These are phyloP conservation scores for Verticillium nonalfalfae DNA, from an alignment of 2,329 filamentous ascomycete genomes.

Conservation along the genomic window DNA sequence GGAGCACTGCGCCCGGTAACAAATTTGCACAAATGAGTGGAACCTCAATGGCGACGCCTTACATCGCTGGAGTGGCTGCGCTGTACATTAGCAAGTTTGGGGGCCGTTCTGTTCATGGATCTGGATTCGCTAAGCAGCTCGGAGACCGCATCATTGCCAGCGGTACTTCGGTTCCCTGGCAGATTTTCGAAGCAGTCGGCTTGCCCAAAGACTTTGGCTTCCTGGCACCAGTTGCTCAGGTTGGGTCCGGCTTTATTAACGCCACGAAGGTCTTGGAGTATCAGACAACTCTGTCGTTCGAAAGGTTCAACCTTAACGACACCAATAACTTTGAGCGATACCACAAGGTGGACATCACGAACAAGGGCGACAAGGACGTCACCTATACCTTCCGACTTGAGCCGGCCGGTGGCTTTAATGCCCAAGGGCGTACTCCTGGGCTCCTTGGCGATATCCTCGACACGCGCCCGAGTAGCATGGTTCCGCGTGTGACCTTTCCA, in stretches of 20 bases:
- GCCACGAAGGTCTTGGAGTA: constrained; percentile 33
- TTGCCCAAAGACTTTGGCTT: constrained; percentile 13
- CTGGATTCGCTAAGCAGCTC: constrained; percentile 20
- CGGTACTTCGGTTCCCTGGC: constrained; percentile 22
- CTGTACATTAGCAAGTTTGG: constrained; percentile 27
- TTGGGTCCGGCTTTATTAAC: constrained; percentile 33
- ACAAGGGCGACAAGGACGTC: constrained; percentile 23
- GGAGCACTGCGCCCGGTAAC: constrained; percentile 48
- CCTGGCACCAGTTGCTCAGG: constrained; percentile 26
- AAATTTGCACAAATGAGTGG: constrained; percentile 47
- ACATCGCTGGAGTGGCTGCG: constrained; percentile 41
- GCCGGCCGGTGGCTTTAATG: constrained; percentile 28
- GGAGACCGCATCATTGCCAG: constrained; percentile 24
- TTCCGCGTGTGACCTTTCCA: background rate
- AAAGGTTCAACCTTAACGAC: constrained; percentile 36
- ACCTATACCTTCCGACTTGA: constrained; percentile 23
- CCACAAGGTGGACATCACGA: constrained; percentile 22
- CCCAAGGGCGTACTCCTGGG: constrained; percentile 12
- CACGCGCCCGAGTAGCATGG: constrained; percentile 1
- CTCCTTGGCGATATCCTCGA: constrained; percentile 5
- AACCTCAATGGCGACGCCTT: constrained; percentile 55
- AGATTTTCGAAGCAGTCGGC: constrained; percentile 12
- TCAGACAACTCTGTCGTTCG: constrained; percentile 26
- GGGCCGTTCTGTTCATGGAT: constrained; percentile 22
- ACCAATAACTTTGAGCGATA: constrained; percentile 27